A percentile compares a stretch with the other conserved stretches of the same genome.
Conservation (phyloP, 164 flowering plant genomes). For the Saururus chinensis region DNA sequence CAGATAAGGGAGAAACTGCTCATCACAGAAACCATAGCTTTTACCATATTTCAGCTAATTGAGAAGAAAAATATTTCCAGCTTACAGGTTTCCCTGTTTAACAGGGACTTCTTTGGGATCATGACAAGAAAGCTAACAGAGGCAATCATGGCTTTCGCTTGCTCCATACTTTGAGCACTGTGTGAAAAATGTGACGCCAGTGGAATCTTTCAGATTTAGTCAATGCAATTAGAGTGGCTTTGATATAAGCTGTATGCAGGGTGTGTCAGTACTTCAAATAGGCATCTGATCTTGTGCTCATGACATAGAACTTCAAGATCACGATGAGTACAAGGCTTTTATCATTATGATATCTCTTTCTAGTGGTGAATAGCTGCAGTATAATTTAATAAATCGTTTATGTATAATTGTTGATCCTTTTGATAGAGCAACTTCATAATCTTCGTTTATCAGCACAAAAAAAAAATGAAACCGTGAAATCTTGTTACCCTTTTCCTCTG, state of each 20-base stretch:
- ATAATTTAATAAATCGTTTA: too few relatives aligned
- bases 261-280: too few relatives aligned
- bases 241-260: background rate
- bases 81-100: background rate
- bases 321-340: too few relatives aligned
- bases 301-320: background rate
- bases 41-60: background rate
- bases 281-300: background rate
- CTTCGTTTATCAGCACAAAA: too few relatives aligned
- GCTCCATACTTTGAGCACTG: background rate
- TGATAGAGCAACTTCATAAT: too few relatives aligned
- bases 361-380: too few relatives aligned
- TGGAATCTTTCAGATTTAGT: background rate
- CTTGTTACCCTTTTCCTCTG: too few relatives aligned
- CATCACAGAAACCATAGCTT: constrained; percentile 4
- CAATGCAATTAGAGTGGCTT: background rate
- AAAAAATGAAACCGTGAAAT: too few relatives aligned
- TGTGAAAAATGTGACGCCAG: background rate
- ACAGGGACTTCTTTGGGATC: background rate
- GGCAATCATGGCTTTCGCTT: background rate
- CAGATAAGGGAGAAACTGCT: constrained; percentile 8
- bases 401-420: too few relatives aligned
- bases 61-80: background rate
- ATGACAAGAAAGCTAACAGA: background rate
- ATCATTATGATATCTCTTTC: too few relatives aligned